Conservation (phyloP, 805 yeast genomes). For the Candida succiphila region DNA sequence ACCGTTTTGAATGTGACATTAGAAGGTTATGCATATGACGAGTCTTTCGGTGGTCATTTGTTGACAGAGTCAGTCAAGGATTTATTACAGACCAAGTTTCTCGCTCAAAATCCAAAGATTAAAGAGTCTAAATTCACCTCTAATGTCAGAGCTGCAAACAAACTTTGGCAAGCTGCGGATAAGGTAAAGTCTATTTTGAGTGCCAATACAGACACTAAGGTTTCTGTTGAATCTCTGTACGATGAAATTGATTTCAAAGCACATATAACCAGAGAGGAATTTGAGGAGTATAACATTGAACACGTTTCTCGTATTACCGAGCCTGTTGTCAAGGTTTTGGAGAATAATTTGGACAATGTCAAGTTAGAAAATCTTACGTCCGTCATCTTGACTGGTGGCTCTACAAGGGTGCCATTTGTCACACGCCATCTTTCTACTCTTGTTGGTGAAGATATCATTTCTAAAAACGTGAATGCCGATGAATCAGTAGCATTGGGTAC, state of each 20-base stretch:
- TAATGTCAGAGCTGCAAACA: conserved; percentile 50
- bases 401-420: conserved; percentile 82
- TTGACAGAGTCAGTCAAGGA: conserved; percentile 60
- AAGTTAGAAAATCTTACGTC: conserved; percentile 27
- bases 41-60: conserved; percentile 63
- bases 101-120: conserved; percentile 30
- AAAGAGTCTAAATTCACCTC: conserved; percentile 27
- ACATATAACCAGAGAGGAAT: conserved; percentile 65
- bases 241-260: conserved; percentile 69
- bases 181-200: conserved; percentile 80
- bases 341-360: conserved; percentile 20
- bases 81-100: conserved; percentile 50
- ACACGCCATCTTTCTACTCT: conserved; percentile 48
- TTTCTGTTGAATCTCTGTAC: conserved; percentile 65
- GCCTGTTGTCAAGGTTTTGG: conserved; percentile 48
- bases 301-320: conserved; percentile 33
- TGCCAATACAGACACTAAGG: conserved; percentile 74
- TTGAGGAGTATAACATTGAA: conserved; percentile 48
- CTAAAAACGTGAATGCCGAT: conserved; percentile 89
- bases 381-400: conserved; percentile 81
- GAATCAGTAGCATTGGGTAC: conserved; percentile 91
- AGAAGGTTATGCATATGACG: conserved; percentile 63
- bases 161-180: conserved; percentile 76
- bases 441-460: conserved; percentile 49
- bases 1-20: conserved; percentile 42